These are phyloP conservation scores for Globisporangium viniferum DNA, from an alignment of 352 stramenopile genomes.

Conservation along the genomic window DNA sequence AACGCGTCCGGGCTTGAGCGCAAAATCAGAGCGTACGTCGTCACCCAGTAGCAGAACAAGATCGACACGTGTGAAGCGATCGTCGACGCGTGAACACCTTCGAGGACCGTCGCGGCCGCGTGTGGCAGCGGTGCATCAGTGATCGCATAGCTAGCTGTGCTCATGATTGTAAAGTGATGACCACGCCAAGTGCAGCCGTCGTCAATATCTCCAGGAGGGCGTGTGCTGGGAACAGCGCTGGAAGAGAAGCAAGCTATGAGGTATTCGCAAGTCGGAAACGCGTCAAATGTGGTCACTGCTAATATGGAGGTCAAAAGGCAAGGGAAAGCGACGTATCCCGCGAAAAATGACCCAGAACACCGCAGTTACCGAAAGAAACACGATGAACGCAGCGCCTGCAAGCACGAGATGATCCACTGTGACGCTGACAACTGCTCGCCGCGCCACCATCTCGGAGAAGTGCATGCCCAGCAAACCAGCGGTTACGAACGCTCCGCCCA, in stretches of 20 bases:
- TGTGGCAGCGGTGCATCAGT: too few species aligned
- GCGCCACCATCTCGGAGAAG: constrained; percentile 64
- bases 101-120: constrained; percentile 18
- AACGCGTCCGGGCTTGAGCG: too few species aligned
- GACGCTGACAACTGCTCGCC: constrained; percentile 22
- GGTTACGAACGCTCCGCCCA: constrained; percentile 44
- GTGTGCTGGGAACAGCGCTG: too few species aligned
- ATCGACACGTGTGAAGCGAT: constrained; percentile 45
- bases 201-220: too few species aligned
- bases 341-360: constrained; percentile 76
- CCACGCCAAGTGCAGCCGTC: too few species aligned
- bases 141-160: too few species aligned
- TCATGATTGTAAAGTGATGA: too few species aligned
- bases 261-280: too few species aligned
- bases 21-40: constrained; percentile 7
- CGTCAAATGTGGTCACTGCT: too few species aligned
- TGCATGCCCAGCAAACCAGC: constrained; percentile 69
- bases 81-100: constrained; percentile 25
- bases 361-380: constrained; percentile 42
- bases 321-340: constrained; percentile 34
- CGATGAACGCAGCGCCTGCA: constrained; percentile 21
- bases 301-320: constrained; percentile 20
- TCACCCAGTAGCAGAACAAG: constrained; percentile 56
- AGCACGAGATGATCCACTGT: too few species aligned
- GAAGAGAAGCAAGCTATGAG: too few species aligned